These are phyloP conservation scores for Hericium erinaceus DNA, from an alignment of 768 basidiomycete genomes.

Conservation along the genomic window DNA sequence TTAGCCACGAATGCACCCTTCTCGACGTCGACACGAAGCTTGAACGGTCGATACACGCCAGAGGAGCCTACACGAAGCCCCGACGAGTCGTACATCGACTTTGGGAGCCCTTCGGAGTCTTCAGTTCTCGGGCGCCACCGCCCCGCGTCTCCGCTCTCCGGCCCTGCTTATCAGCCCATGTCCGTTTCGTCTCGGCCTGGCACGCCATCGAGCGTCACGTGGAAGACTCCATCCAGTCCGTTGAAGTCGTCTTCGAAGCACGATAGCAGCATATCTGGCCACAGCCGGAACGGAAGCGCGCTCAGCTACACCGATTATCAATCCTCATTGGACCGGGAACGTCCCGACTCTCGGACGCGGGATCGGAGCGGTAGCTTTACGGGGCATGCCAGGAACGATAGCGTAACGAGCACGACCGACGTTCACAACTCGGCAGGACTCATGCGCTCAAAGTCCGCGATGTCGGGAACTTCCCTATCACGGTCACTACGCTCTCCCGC, in stretches of 20 bases:
- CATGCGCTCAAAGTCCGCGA: constrained; percentile 16
- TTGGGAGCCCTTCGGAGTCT: constrained; percentile 26
- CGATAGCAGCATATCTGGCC: constrained; percentile 25
- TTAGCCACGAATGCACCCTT: constrained; percentile 29
- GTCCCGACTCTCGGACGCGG: constrained; percentile 15
- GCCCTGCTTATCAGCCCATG: constrained; percentile 51
- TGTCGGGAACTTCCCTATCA: constrained; percentile 16
- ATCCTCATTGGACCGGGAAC: constrained; percentile 19
- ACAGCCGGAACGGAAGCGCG: constrained; percentile 55
- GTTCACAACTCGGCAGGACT: constrained; percentile 8
- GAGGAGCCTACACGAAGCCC: constrained; percentile 29
- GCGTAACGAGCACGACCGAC: constrained; percentile 21
- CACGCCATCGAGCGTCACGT: constrained; percentile 73
- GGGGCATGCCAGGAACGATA: constrained; percentile 23
- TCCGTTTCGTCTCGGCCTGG: constrained; percentile 38
- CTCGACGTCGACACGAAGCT: constrained; percentile 33
- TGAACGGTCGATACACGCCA: constrained; percentile 59
- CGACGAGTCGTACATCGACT: constrained; percentile 13
- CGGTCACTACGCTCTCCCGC: constrained; percentile 45
- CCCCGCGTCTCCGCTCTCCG: constrained; percentile 66
- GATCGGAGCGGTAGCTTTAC: constrained; percentile 11
- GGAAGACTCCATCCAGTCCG: constrained; percentile 36
- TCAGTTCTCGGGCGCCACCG: constrained; percentile 48
- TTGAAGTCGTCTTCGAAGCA: background rate
- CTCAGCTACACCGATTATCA: constrained; percentile 16